Evolutionary conservation across 2,329 filamentous ascomycete species (phyloP).

Genomic region (Fusarium cicatricum): DNA sequence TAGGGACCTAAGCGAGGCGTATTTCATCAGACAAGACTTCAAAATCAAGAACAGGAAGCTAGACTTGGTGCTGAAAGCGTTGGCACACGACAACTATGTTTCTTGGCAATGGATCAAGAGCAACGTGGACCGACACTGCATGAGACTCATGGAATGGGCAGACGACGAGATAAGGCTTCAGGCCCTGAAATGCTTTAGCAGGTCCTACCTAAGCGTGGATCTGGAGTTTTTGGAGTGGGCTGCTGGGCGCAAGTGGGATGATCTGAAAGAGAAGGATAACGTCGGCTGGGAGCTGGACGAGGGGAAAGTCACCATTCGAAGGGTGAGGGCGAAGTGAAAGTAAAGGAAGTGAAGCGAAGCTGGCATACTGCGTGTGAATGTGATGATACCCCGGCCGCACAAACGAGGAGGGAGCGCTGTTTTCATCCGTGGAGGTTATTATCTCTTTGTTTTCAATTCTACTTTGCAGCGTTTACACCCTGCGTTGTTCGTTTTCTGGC

Average conservation of each 20-base stretch:
- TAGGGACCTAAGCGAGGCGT: slow-evolving; percentile 76
- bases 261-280: slow-evolving; percentile 70
- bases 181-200: slow-evolving; percentile 85
- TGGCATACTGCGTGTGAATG: slow-evolving; percentile 8
- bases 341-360: slow-evolving; percentile 40
- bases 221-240: slow-evolving; percentile 72
- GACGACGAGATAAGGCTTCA: slow-evolving; percentile 77
- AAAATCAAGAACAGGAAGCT: slow-evolving; percentile 72
- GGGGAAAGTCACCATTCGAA: slow-evolving; percentile 78
- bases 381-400: slow-evolving; percentile 12
- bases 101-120: slow-evolving; percentile 76
- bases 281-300: slow-evolving; percentile 87
- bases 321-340: slow-evolving; percentile 52
- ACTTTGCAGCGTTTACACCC: slow-evolving; percentile 4
- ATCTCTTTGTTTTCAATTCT: slow-evolving; percentile 3
- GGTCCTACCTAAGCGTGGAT: slow-evolving; percentile 80
- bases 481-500: background rate
- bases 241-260: slow-evolving; percentile 75
- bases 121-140: slow-evolving; percentile 81
- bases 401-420: slow-evolving; percentile 10
- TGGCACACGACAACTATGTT: slow-evolving; percentile 85
- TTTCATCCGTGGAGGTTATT: background rate
- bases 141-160: slow-evolving; percentile 82
- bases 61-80: slow-evolving; percentile 70
- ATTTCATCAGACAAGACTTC: slow-evolving; percentile 69